Percentiles rank a stretch among this genome's conserved stretches.
phyloP scores from a whole-genome alignment of 441 rosid species.

The Adansonia rubrostipa region DNA sequence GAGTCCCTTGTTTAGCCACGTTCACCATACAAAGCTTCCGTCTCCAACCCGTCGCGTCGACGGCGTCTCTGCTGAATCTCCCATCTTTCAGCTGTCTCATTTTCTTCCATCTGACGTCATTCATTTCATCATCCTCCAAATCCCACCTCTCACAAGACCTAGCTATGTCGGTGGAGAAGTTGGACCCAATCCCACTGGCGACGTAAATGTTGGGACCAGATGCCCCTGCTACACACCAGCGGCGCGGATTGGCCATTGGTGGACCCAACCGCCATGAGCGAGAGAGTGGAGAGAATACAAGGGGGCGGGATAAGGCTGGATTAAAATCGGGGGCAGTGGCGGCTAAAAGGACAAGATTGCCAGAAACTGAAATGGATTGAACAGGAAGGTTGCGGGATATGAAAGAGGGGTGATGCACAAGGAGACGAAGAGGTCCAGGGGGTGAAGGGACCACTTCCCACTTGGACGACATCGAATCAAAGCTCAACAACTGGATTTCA shows the following conservation, averaged over 20 bases:
- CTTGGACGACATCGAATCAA: slow-evolving; percentile 52
- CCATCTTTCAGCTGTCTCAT: slow-evolving; percentile 44
- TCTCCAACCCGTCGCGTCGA: slow-evolving; percentile 62
- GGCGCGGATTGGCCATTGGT: slow-evolving; percentile 47
- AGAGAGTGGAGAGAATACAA: slow-evolving; percentile 46
- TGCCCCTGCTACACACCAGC: slow-evolving; percentile 65
- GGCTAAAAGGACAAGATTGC: slow-evolving; percentile 50
- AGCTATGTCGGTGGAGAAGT: slow-evolving; percentile 51
- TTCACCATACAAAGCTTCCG: slow-evolving; percentile 65
- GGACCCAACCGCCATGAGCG: slow-evolving; percentile 54
- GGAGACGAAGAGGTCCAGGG: slow-evolving; percentile 44
- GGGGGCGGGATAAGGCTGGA: slow-evolving; percentile 55
- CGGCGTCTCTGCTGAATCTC: slow-evolving; percentile 60
- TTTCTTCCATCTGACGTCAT: slow-evolving; percentile 39
- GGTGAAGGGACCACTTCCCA: slow-evolving; percentile 59
- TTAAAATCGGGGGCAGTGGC: slow-evolving; percentile 48
- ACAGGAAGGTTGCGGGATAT: slow-evolving; percentile 54
- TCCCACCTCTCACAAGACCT: slow-evolving; percentile 61
- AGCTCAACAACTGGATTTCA: slow-evolving; percentile 38
- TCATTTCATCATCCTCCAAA: neutral
- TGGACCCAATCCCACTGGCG: slow-evolving; percentile 63
- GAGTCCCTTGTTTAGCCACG: slow-evolving; percentile 46
- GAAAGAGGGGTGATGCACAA: slow-evolving; percentile 60
- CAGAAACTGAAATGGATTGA: slow-evolving; percentile 51
- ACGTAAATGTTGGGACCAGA: slow-evolving; percentile 37